phyloP scores from a whole-genome alignment of 2,329 filamentous ascomycete species.

The Xylariales sp. region DNA sequence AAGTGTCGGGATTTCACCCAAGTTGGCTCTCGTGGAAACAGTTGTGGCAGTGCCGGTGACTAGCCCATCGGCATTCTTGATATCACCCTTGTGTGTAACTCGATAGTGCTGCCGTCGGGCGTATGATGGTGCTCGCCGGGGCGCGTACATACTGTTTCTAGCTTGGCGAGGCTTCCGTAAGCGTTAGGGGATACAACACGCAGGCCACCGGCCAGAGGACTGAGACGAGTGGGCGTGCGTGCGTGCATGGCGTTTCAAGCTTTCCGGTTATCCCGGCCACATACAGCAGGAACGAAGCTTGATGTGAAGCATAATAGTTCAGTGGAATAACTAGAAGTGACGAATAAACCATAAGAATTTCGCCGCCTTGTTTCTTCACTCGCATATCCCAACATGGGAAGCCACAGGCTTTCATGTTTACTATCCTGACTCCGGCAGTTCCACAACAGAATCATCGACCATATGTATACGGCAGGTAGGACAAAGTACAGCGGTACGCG shows the following conservation, averaged over 20 bases:
- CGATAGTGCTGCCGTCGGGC: conserved; percentile 50
- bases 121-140: conserved; percentile 49
- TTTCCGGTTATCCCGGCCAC: neutral
- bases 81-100: conserved; percentile 53
- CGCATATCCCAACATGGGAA: neutral
- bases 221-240: conserved; percentile 11
- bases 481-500: neutral
- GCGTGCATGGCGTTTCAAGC: conserved; percentile 14
- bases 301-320: neutral
- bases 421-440: conserved; percentile 6
- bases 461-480: conserved; percentile 22
- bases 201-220: conserved; percentile 22
- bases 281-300: neutral
- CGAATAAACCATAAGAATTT: neutral
- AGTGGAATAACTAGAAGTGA: neutral
- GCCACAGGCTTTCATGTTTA: neutral
- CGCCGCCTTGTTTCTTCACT: neutral
- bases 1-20: conserved; percentile 51
- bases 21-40: conserved; percentile 47
- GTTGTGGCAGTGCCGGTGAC: conserved; percentile 44
- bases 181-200: conserved; percentile 16
- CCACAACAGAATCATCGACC: neutral
- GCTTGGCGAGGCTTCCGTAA: conserved; percentile 39
- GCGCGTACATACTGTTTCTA: conserved; percentile 57
- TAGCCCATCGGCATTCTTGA: conserved; percentile 54